Base-by-base conservation (phyloP, 805 yeast genomes). In the Candida quercuum region DNA sequence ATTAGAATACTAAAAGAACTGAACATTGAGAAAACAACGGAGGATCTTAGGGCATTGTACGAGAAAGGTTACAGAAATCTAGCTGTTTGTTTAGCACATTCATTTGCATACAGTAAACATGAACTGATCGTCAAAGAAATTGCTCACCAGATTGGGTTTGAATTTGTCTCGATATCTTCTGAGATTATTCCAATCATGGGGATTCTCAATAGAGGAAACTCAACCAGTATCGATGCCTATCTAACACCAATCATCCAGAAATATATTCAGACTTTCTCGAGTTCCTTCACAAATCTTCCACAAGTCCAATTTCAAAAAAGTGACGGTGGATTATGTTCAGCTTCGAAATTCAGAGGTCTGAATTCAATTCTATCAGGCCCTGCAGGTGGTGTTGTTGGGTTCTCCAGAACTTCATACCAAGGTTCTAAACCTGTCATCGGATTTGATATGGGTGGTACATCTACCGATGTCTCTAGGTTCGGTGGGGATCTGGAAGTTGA, bases 321-420 rank as follows among this genome's bases (percentile, higher is more conserved):
- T n/a, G n/a, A n/a, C n/a, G n/a, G n/a, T n/a, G n/a, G n/a, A n/a
- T n/a, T n/a, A n/a, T n/a, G n/a, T n/a, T n/a, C n/a, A n/a, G n/a
- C n/a, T n/a, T n/a, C n/a, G n/a, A 66, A 69, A 37, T 74, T 74
- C 48, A 64, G 76, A 3, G 81, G 80, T 4, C 55, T 74, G 36
- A 64, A 67, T 44, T 73, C 79, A 6, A 62, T 74, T 19, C 59
- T 74, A 20, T 73, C 79, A 1, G 81, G 81, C 5, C 81, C 81
- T 3, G 81, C 81, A 30, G 81, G 81, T 31, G 81, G 81, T 32
- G 74, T 74, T 56, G 80, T 74, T 27, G 81, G 81, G 6, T 72
- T 61, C 37, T 75, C 76, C 2, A 63, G 64, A 40, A 73, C 81
- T 1, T n/a, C n/a, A n/a, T 74, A 78, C 49, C 71, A 60, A 49